Base-by-base conservation (phyloP, 805 yeast genomes). In the Ogataea nakhonphanomensis region DNA sequence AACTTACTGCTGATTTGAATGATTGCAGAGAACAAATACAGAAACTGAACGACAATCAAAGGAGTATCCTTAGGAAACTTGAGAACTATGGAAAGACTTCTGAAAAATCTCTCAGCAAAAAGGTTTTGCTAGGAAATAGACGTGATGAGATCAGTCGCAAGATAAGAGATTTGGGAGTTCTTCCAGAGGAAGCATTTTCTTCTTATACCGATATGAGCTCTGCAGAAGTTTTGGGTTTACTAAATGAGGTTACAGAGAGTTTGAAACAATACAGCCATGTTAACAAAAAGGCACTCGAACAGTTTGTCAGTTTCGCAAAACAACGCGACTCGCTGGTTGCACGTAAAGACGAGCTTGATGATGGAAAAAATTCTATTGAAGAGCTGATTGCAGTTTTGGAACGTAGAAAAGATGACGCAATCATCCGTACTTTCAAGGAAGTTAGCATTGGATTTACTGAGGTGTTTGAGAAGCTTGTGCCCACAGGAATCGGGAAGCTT, bases 241-340 rank as follows among this genome's bases (percentile, higher is more conserved):
- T 88, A 44, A 79, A 76, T 37, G 62, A 62, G 21, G 73, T 78
- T 6, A 77, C 80, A 30, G 75, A 73, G 25, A 75, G 73, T 22
- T 65, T 91, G 28, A 74, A 77, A 31, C 71, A 76, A 50, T 82
- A 76, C 58, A 74, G 77, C 17, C 95, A 88, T 59, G 84, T 93
- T 35, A 91, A 91, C 64, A 84, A 84, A 58, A 86, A 88, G 55
- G 96, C 98, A 0, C 67, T 84, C 49, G 97, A 90, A 52, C 96
- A 90, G 56, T 86, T 74, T 55, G 65, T 71, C 35, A 79, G 77
- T 29, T 89, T 88, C 57, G 76, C 84, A 13, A 78, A 74, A 43
- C 93, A 90, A 59, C 71, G 84, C 39, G 81, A 77, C 34, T 83
- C 79, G 4, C 66, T 91, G 43, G 71, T 72, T 1, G 67, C 64